Base-by-base conservation (phyloP, 345 rosid species). In the Citrus maxima region DNA sequence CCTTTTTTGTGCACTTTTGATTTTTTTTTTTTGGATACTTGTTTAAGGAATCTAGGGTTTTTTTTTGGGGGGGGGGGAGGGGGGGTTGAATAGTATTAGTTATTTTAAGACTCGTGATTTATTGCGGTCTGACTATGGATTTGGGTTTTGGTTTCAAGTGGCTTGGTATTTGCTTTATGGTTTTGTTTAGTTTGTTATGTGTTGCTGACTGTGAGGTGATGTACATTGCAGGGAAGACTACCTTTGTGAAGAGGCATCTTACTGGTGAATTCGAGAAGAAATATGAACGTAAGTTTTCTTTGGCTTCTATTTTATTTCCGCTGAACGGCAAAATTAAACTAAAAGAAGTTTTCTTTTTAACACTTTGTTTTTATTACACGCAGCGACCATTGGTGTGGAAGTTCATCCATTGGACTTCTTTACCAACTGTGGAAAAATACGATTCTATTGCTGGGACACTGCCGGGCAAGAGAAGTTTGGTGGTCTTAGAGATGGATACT, bases 181-280 rank as follows among this genome's bases (percentile, higher is more conserved):
- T 46, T 46, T 46, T 12, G 51, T 46, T 46, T 18, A 46, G 14
- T 46, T 46, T 0, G 51, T 4, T 12, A 13, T 3, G 51, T 13
- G 18, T 67, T 77, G 28, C 27, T 67, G n/a, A 58, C 35, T 55
- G 7, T 30, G 34, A 21, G 24, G 40, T 24, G 1, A 16, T 54
- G 25, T 30, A 7, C 13, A 1, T 2, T 80, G 80, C 80, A 91
- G 95, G 95, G 34, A 91, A 91, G 75, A 91, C 95, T 1, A 91
- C 95, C 12, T 91, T 89, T 25, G 95, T 91, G 49, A 91, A 91
- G 81, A 86, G 95, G 72, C 95, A 91, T 87, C 88, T 89, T 24
- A 91, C 95, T 7, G 95, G 95, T 40, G 95, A 91, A 79, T 91
- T 91, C 56, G 93, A 91, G 89, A 91, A 91, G 86, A 91, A 88